Evolutionary conservation across 129 eudicot species (phyloP), one percentile per base, ranked within the genome.

Genomic region (Chrysanthemum seticuspe): DNA sequence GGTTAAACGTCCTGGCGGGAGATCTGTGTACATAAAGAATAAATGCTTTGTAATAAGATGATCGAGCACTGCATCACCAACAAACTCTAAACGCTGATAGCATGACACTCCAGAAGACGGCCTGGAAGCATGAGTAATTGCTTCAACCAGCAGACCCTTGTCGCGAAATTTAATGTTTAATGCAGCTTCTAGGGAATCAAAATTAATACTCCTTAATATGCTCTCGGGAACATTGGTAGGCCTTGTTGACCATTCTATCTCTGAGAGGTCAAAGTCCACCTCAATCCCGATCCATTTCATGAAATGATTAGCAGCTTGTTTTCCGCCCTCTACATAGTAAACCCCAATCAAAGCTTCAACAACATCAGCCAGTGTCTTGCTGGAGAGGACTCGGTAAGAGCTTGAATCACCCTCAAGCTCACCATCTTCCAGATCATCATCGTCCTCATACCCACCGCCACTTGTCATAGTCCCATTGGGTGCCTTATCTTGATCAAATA

Each of bases 91-190:
- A 67, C 99, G 88, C 77, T 94, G 99, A 70, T 94, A 94, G 83
- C 99, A 94, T 13, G 99, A 88, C 15, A 94, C 96, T n/a, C 99
- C 99, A 21, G 99, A 88, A 69, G 99, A 90, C 7, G 99, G 99
- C 14, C 99, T 87, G 12, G 99, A 94, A 81, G 99, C 99, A 77
- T 94, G 99, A 77, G 99, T 94, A 71, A 94, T 94, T 52, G 99
- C 97, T 82, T 94, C 99, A 34, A 94, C 79, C 82, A 94, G 71
- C 34, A 88, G 68, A 49, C 91, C 88, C 77, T 44, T 88, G 63
- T 88, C 97, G 31, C 47, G 59, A 70, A 94, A 94, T 63, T 88
- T 84, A 65, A 83, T 65, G 10, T 86, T 86, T 71, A 94, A 79
- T 55, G 91, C 82, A 45, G 80, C 86, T 78, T 90, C 96, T 66